Evolutionary conservation across 495 filamentous ascomycete species (phyloP).

Genomic region (Cenococcum geophilum): DNA sequence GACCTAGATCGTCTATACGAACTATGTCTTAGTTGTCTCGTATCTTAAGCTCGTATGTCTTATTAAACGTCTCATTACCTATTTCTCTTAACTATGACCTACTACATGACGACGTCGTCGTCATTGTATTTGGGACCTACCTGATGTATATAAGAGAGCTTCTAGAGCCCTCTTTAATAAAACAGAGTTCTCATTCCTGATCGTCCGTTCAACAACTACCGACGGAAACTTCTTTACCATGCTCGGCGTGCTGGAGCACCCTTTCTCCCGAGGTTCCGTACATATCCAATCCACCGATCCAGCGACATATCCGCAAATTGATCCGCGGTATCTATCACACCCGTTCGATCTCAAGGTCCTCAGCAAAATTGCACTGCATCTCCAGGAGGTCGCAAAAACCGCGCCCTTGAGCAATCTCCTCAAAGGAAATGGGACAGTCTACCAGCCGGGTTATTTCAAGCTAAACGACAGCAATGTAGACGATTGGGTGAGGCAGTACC

Average conservation of each 20-base stretch:
- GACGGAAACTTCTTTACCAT: slow-evolving; percentile 30
- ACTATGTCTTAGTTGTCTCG: no score
- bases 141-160: no score
- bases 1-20: no score
- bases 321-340: slow-evolving; percentile 48
- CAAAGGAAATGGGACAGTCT: not conserved
- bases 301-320: slow-evolving; percentile 47
- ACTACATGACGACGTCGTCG: not conserved
- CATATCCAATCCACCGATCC: slow-evolving; percentile 52
- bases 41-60: no score
- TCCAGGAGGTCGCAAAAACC: not conserved
- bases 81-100: no score
- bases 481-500: not conserved
- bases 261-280: slow-evolving; percentile 46
- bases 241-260: slow-evolving; percentile 30
- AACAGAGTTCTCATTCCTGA: no score
- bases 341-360: slow-evolving; percentile 10
- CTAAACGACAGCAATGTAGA: not conserved
- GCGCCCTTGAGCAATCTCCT: not conserved
- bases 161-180: no score
- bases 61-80: no score
- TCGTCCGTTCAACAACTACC: not conserved
- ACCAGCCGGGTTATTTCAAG: not conserved
- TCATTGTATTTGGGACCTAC: no score
- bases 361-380: not conserved